phyloP scores from a whole-genome alignment of 129 eudicot genomes.

The Helianthus tuberosus region DNA sequence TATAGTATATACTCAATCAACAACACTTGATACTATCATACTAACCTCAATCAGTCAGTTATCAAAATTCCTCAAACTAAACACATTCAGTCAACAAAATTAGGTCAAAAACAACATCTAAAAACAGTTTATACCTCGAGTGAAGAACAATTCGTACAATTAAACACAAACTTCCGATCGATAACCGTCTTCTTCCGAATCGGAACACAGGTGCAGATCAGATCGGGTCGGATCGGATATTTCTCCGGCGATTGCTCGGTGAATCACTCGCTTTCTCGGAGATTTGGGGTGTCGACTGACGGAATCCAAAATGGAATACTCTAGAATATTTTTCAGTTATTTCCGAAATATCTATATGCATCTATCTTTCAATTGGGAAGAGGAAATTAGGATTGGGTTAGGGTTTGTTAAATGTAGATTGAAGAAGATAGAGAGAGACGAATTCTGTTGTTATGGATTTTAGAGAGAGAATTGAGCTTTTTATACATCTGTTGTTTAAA shows the following conservation, averaged over 20 bases:
- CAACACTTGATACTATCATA: not conserved
- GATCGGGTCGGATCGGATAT: slow-evolving; percentile 52
- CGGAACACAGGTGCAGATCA: slow-evolving; percentile 8
- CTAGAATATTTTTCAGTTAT: no score
- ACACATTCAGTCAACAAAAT: not conserved
- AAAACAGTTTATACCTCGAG: slow-evolving; percentile 17
- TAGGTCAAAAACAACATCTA: not conserved
- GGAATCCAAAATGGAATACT: no score
- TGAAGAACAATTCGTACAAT: slow-evolving; percentile 21
- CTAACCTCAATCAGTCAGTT: not conserved
- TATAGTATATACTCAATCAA: not conserved
- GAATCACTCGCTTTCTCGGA: not conserved
- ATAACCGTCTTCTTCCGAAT: slow-evolving; percentile 15
- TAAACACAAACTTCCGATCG: slow-evolving; percentile 2
- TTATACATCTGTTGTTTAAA: no score
- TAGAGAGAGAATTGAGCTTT: no score
- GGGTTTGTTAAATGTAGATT: no score
- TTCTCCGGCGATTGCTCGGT: slow-evolving; percentile 1
- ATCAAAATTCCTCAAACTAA: not conserved
- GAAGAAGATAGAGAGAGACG: no score
- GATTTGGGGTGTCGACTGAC: no score
- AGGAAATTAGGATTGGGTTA: no score
- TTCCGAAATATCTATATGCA: no score
- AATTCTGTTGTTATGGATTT: no score
- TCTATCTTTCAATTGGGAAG: no score